Evolutionary conservation across 345 rosid genomes (phyloP).

Genomic region (Citrus glauca): DNA sequence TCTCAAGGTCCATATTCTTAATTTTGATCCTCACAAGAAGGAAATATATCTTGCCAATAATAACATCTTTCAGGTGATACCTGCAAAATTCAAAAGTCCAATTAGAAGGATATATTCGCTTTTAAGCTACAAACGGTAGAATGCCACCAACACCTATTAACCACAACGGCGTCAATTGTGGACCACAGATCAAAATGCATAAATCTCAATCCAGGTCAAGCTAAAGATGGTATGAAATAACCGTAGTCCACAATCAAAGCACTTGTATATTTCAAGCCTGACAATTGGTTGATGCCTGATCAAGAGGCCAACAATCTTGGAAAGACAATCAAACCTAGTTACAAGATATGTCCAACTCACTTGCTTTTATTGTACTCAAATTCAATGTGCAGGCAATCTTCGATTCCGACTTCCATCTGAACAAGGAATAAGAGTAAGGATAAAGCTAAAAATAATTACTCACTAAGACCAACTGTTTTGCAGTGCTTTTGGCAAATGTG

Average conservation of each 20-base stretch:
- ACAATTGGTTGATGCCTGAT: not conserved
- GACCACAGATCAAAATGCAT: not conserved
- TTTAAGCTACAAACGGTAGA: constrained; percentile 3
- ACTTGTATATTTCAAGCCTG: not conserved
- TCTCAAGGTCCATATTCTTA: constrained; percentile 99
- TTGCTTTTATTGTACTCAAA: constrained; percentile 99
- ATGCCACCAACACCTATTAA: constrained; percentile 1
- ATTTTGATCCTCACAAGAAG: constrained; percentile 98
- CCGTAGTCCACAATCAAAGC: not conserved
- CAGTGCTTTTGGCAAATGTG: not conserved
- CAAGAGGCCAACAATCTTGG: not conserved
- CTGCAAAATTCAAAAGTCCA: constrained; percentile 33
- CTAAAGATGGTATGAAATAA: not conserved
- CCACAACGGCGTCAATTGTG: not conserved
- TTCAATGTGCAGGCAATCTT: constrained; percentile 96
- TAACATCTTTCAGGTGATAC: constrained; percentile 95
- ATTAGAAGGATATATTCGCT: constrained; percentile 10
- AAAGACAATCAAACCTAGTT: not conserved
- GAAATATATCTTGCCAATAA: constrained; percentile 96
- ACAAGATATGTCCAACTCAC: constrained; percentile 39
- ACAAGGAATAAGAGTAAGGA: constrained; percentile 15
- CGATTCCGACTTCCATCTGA: constrained; percentile 99
- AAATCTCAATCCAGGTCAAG: not conserved
- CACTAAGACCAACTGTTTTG: constrained; percentile 6
- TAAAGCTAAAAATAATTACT: not conserved